Base-by-base conservation (phyloP, 2,329 filamentous ascomycete genomes). In the Colletotrichum musicola region DNA sequence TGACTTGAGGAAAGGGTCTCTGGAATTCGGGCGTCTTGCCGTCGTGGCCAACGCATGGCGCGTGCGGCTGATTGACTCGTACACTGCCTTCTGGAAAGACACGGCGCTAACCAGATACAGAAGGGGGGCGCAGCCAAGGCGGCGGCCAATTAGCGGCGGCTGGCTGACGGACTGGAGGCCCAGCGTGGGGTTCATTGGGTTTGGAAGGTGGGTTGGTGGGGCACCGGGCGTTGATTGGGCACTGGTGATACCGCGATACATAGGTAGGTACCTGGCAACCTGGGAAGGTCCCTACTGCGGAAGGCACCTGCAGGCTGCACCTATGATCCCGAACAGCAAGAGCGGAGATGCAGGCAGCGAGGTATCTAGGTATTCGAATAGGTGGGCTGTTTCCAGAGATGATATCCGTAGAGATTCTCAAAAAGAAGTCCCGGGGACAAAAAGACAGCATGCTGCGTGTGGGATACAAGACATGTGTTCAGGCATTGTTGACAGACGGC, bases 41-140 rank as follows among this genome's bases (percentile, higher is more conserved):
- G 61, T 49, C 61, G 44, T 61, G 62, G 65, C 64, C 61, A 64
- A 44, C 54, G 42, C 61, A 59, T 68, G 64, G 64, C 46, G 60
- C 53, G 40, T 68, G 60, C 40, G 18, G 60, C 50, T 64, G 35
- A n/a, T 64, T 55, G 65, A 68, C 54, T 68, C 61, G 49, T 22
- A 47, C 12, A 25, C 13, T 20, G 47, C 7, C 22, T 20, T 54
- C 18, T 40, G 27, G 56, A 47, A 14, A 40, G 50, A 25, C 9
- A 35, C 30, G 7, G 30, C 30, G 30, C 30, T 35, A 35, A 5
- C 30, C 7, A 10, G 10, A 35, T 10, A 35, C 14, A 25, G 46
- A 14, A 56, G 35, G 53, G 13, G 22, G 56, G 44, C 53, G 40
- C 40, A 51, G 35, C n/a, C 9, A 0, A 51, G 51, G n/a, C 64